phyloP scores from a whole-genome alignment of 1,139 yeast genomes.

The Blastobotrys elegans region DNA sequence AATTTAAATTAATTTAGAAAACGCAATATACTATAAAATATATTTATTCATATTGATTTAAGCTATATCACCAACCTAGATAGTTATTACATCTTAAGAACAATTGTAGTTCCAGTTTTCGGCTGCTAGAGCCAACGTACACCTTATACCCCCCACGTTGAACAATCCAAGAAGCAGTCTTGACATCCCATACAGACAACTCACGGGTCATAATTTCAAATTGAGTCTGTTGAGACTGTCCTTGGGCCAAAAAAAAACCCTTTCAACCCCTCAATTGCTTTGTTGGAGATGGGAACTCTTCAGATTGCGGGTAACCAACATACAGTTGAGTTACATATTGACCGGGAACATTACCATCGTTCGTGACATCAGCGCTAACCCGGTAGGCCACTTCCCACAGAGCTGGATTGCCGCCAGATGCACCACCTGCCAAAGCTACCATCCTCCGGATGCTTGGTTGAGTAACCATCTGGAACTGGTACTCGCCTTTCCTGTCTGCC shows the following conservation, averaged over 20 bases:
- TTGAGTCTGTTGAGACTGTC: conserved; percentile 30
- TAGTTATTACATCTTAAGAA: too few relatives aligned
- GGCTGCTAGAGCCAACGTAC: conserved; percentile 50
- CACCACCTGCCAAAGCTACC: conserved; percentile 51
- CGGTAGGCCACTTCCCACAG: conserved; percentile 44
- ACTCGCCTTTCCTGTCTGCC: conserved; percentile 25
- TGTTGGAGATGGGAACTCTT: conserved; percentile 42
- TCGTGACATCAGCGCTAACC: conserved; percentile 46
- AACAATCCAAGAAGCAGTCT: conserved; percentile 56
- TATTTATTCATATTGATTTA: too few relatives aligned
- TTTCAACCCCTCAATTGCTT: conserved; percentile 48
- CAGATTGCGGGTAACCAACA: conserved; percentile 47
- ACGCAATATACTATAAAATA: too few relatives aligned
- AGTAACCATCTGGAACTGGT: conserved; percentile 53
- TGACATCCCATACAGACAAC: conserved; percentile 55
- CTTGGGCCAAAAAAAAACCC: not conserved
- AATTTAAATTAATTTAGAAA: too few relatives aligned
- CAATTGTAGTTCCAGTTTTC: conserved; percentile 44
- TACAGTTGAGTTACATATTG: conserved; percentile 57
- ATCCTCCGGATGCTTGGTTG: conserved; percentile 35
- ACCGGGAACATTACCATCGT: conserved; percentile 49
- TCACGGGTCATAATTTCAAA: conserved; percentile 53
- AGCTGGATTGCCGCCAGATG: conserved; percentile 49
- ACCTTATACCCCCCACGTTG: conserved; percentile 54
- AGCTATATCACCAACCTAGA: too few relatives aligned